A percentile compares a stretch with the other conserved stretches of the same genome.
phyloP scores from a whole-genome alignment of 768 basidiomycete genomes.

The Leccinum boreale region DNA sequence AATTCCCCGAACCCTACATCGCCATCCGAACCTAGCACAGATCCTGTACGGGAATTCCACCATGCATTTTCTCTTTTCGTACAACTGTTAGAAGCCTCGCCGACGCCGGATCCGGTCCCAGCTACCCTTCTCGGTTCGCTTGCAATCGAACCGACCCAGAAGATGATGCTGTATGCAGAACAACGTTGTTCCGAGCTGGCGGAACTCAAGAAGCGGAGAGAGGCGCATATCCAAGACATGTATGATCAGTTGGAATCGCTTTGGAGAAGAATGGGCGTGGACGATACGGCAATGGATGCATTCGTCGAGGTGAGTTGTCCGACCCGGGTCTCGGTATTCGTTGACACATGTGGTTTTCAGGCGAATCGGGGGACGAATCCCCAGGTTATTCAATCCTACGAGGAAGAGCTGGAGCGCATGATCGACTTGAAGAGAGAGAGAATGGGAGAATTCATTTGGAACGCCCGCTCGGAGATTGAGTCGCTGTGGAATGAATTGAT shows the following conservation, averaged over 20 bases:
- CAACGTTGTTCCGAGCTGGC: constrained; percentile 56
- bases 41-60: constrained; percentile 42
- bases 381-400: constrained; percentile 75
- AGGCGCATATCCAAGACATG: constrained; percentile 85
- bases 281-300: constrained; percentile 79
- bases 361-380: constrained; percentile 76
- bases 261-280: constrained; percentile 83
- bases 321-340: not conserved
- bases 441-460: constrained; percentile 80
- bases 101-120: constrained; percentile 20
- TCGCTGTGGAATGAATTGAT: constrained; percentile 84
- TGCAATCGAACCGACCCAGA: constrained; percentile 73
- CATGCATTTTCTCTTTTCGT: constrained; percentile 63
- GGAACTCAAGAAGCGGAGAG: constrained; percentile 70
- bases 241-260: constrained; percentile 91
- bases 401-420: constrained; percentile 88
- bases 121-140: constrained; percentile 27
- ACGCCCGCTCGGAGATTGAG: constrained; percentile 77
- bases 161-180: constrained; percentile 71
- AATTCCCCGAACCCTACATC: constrained; percentile 14
- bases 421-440: constrained; percentile 82
- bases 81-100: constrained; percentile 47
- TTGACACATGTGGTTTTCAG: constrained; percentile 13
- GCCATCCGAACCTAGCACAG: constrained; percentile 6
- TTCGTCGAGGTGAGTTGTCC: constrained; percentile 69